Evolutionary conservation across 2,329 filamentous ascomycete genomes (phyloP).

Genomic region (Aspergillus calidoustus): DNA sequence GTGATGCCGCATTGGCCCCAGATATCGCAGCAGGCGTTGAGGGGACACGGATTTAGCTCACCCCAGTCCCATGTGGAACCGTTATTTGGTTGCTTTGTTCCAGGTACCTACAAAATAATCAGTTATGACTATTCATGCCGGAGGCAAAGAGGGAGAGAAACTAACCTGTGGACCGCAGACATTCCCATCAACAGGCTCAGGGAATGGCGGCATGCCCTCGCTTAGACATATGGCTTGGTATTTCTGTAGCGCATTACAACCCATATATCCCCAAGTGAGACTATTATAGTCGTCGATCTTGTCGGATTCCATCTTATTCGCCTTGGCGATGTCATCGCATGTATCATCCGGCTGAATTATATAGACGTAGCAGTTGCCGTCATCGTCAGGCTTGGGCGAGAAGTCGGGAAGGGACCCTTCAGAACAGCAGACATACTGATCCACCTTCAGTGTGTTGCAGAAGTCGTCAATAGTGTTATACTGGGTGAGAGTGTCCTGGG

Average conservation of each 20-base stretch:
- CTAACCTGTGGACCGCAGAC: constrained; percentile 51
- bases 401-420: constrained; percentile 26
- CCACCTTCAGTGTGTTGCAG: too few relatives aligned
- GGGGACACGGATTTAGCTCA: constrained; percentile 52
- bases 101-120: constrained; percentile 24
- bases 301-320: constrained; percentile 33
- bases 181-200: constrained; percentile 41
- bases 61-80: constrained; percentile 32
- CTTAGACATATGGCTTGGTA: constrained; percentile 47
- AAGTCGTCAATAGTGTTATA: too few relatives aligned
- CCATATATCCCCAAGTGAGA: constrained; percentile 52
- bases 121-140: too few relatives aligned
- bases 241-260: constrained; percentile 40
- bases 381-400: constrained; percentile 38
- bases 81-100: constrained; percentile 37
- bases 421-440: constrained; percentile 33
- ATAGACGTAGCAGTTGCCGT: constrained; percentile 47
- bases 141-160: too few relatives aligned
- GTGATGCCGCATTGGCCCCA: constrained; percentile 55
- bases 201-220: constrained; percentile 46
- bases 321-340: constrained; percentile 30
- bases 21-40: constrained; percentile 49
- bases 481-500: too few relatives aligned
- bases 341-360: constrained; percentile 40
- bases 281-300: constrained; percentile 47